These are phyloP conservation scores for Boletales sp. DNA, from an alignment of 768 basidiomycete genomes.

Conservation along the genomic window DNA sequence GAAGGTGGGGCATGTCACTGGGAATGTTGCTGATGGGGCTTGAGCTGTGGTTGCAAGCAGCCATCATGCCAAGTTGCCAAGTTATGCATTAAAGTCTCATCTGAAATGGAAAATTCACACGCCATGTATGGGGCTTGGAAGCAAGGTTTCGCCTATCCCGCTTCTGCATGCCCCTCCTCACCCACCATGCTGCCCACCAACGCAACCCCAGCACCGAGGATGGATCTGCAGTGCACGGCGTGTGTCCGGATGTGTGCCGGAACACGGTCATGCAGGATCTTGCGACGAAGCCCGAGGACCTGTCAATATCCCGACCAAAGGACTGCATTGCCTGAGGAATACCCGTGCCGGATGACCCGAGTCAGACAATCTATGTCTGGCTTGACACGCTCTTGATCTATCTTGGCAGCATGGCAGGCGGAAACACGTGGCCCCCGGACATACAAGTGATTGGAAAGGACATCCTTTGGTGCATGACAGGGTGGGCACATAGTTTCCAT, in stretches of 20 bases:
- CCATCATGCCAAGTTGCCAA: too few relatives aligned
- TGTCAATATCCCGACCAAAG: slow-evolving; percentile 79
- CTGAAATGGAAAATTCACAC: too few relatives aligned
- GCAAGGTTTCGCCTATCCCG: slow-evolving; percentile 78
- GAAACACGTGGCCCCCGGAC: slow-evolving; percentile 69
- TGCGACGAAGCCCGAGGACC: slow-evolving; percentile 51
- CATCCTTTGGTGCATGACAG: slow-evolving; percentile 60
- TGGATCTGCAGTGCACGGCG: slow-evolving; percentile 19
- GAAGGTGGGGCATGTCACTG: too few relatives aligned
- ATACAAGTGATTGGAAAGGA: slow-evolving; percentile 89
- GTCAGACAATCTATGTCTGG: slow-evolving; percentile 93
- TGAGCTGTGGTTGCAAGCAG: too few relatives aligned
- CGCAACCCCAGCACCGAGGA: slow-evolving; percentile 13
- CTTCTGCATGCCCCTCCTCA: slow-evolving; percentile 56
- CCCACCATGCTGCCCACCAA: slow-evolving; percentile 39
- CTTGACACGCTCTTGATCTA: slow-evolving; percentile 88
- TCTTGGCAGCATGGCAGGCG: slow-evolving; percentile 63
- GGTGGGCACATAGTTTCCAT: slow-evolving; percentile 54
- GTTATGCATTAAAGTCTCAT: too few relatives aligned
- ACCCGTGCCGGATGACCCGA: slow-evolving; percentile 70
- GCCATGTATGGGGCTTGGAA: too few relatives aligned
- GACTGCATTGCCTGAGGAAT: slow-evolving; percentile 82
- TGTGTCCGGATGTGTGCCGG: slow-evolving; percentile 61
- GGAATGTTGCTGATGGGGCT: too few relatives aligned
- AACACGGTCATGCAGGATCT: slow-evolving; percentile 48